phyloP scores from a whole-genome alignment of 768 basidiomycete species.

The Hypholoma sublateritium region DNA sequence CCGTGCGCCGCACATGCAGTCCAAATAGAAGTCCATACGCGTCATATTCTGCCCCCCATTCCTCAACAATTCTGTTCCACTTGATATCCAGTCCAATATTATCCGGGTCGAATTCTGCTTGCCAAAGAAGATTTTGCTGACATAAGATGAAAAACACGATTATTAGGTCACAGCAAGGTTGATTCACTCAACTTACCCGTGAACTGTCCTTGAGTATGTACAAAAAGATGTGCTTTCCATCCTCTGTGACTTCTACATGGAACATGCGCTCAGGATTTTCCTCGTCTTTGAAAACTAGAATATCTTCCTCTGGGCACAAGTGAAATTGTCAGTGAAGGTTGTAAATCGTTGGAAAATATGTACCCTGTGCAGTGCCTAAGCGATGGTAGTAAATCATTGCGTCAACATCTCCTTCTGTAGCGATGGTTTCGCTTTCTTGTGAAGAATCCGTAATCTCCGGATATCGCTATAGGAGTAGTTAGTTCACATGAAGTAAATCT shows the following conservation, averaged over 20 bases:
- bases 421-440: slow-evolving; percentile 46
- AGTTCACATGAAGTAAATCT: neutral
- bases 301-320: slow-evolving; percentile 54
- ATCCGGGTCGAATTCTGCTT: slow-evolving; percentile 61
- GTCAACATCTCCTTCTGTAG: slow-evolving; percentile 61
- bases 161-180: neutral
- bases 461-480: slow-evolving; percentile 46
- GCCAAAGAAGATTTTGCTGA: slow-evolving; percentile 75
- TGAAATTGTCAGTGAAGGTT: slow-evolving; percentile 1
- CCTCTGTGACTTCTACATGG: slow-evolving; percentile 54
- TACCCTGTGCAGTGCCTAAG: slow-evolving; percentile 70
- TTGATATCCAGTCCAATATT: slow-evolving; percentile 63
- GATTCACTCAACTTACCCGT: slow-evolving; percentile 40
- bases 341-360: slow-evolving; percentile 7
- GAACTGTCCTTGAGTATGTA: slow-evolving; percentile 60
- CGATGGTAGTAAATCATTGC: slow-evolving; percentile 79
- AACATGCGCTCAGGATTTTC: slow-evolving; percentile 69
- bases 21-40: slow-evolving; percentile 44
- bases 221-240: slow-evolving; percentile 64
- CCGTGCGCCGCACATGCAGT: neutral
- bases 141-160: neutral
- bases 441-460: slow-evolving; percentile 47
- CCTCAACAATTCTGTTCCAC: slow-evolving; percentile 71
- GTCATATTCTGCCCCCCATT: slow-evolving; percentile 66
- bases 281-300: slow-evolving; percentile 64